Percentiles rank a stretch among this genome's conserved stretches.
These are phyloP conservation scores for Podaxis carcinomalis DNA, from an alignment of 768 basidiomycete genomes.

Conservation along the genomic window DNA sequence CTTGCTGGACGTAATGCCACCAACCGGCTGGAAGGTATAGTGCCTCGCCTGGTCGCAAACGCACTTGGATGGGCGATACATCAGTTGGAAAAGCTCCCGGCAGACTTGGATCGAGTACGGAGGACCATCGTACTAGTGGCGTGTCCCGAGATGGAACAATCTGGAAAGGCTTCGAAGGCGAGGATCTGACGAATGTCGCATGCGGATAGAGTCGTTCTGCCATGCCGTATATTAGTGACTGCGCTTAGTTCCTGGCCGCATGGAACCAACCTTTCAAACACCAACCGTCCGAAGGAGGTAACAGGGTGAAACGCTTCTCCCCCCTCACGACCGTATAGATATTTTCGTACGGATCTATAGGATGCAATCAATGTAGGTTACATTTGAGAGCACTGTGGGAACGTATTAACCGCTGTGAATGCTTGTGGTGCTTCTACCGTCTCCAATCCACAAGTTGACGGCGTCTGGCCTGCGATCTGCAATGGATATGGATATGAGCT, in stretches of 20 bases:
- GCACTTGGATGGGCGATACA: slow-evolving; percentile 64
- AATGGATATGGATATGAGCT: background rate
- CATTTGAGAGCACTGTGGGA: background rate
- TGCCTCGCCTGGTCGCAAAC: slow-evolving; percentile 67
- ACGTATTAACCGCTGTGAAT: slow-evolving; percentile 70
- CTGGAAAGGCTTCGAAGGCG: slow-evolving; percentile 23
- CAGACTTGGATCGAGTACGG: slow-evolving; percentile 54
- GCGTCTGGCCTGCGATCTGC: slow-evolving; percentile 73
- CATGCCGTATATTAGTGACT: slow-evolving; percentile 7
- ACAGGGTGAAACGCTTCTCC: slow-evolving; percentile 77
- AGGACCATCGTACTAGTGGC: slow-evolving; percentile 76
- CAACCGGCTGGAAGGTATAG: slow-evolving; percentile 90
- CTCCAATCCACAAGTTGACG: slow-evolving; percentile 92
- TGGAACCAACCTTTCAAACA: slow-evolving; percentile 61
- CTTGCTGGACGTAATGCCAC: slow-evolving; percentile 90
- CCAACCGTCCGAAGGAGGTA: slow-evolving; percentile 89
- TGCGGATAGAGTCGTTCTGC: slow-evolving; percentile 61
- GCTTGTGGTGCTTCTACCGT: slow-evolving; percentile 71
- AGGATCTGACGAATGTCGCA: slow-evolving; percentile 56
- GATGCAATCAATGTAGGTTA: background rate
- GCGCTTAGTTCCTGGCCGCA: background rate
- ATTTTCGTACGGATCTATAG: slow-evolving; percentile 86
- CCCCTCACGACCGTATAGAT: slow-evolving; percentile 87
- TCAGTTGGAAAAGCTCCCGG: slow-evolving; percentile 42
- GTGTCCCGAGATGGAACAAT: slow-evolving; percentile 27